Base-by-base conservation (phyloP, 108 stramenopile genomes). In the Cyclotella choctawhatcheeana region DNA sequence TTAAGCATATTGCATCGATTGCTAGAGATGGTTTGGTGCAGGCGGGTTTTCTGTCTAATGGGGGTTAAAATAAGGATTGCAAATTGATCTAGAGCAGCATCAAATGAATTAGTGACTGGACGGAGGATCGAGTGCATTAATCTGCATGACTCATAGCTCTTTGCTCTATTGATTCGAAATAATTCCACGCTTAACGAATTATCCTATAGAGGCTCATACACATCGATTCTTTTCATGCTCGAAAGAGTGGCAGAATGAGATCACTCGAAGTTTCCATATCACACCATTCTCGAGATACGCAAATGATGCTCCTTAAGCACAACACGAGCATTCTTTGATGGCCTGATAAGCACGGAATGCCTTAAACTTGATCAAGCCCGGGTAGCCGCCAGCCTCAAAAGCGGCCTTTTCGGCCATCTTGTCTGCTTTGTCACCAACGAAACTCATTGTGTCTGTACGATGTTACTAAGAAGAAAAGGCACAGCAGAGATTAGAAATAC, bases 1-100 rank as follows among this genome's bases (percentile, higher is more conserved):
- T 98, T 77, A 87, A 87, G 48, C 86, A 90, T 55, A 95, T 98
- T 83, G 85, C 82, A 10, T 89, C 83, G 32, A 75, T 79, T 20
- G 89, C 88, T 14, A 82, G 91, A 44, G 81, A 90, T 26, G 73
- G 75, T 0, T 58, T 93, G 67, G 89, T 85, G 44, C 61, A 63
- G 14, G 73, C 54, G 29, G 81, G 81, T 16, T 73, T 82, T 44
- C 25, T 82, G 59, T 43, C 13, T 3, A 55, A 69, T 43, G 33
- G 35, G 37, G 37, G 8, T 12, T 8, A 40, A 6, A 40, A 40
- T 8, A 40, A 40, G 6, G 37, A 40, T 12, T n/a, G n/a, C n/a
- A n/a, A n/a, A n/a, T n/a, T n/a, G n/a, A n/a, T n/a, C n/a, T 12
- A 44, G 43, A 7, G 14, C 43, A 7, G 43, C 43, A 14, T 44